Base-by-base conservation (phyloP, 306 rosid genomes). In the Cicer arietinum region DNA sequence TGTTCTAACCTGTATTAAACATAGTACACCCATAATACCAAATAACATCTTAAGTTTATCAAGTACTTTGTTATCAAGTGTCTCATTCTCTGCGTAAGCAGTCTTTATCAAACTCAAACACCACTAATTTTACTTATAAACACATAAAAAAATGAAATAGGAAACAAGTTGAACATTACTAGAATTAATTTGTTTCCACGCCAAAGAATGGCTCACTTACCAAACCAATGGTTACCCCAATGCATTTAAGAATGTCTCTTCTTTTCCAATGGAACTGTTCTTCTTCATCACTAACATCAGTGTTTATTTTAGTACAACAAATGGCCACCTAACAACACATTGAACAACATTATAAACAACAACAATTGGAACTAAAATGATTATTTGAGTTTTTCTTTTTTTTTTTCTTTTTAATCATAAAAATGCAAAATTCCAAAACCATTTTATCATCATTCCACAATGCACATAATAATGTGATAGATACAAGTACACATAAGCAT, bases 191-290 rank as follows among this genome's bases (percentile, higher is more conserved):
- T 61, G 61, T 73, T 52, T 50, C 17, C 35, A 58, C 4, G 2
- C 14, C 8, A 47, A 73, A 71, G 53, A 71, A 72, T 61, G 48
- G 59, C 12, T 81, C 37, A 30, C 96, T 92, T 77, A 94, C 99
- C 91, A 92, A 56, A 72, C 90, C 90, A 65, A 92, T 45, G 22
- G 90, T 70, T 13, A 82, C 84, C 0, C 97, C 96, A 16, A 85
- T 22, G 78, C 87, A 84, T 83, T 87, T 85, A 77, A 94, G 93
- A 67, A 92, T n/a, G 42, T 85, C 86, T 71, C 88, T 71, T 59
- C 86, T 62, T 75, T 46, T 71, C 83, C 73, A 77, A 65, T 73
- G 73, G 71, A 90, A 79, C 39, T 76, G 80, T 20, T 59, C 79
- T 30, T 54, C 81, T 71, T 84, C 89, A 76, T 59, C 72, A 81